Percentiles rank a stretch among this genome's conserved stretches.
Evolutionary conservation across 495 filamentous ascomycete genomes (phyloP).

Genomic region (Cladorrhinum samala): DNA sequence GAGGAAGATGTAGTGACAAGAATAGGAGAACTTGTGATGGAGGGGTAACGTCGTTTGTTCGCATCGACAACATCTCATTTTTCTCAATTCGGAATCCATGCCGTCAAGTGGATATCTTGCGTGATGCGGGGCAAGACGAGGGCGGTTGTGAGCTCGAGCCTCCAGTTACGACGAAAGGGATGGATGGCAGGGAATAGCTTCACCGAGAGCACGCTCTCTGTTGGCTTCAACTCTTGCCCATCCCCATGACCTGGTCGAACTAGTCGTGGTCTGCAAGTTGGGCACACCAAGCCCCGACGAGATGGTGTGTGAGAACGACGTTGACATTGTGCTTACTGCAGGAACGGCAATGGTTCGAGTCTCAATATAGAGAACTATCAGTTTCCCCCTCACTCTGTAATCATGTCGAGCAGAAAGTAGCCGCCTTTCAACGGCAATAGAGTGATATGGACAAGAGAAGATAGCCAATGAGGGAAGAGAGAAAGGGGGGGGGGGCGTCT

Average conservation of each 20-base stretch:
- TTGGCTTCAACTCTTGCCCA: background rate
- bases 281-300: background rate
- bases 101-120: too few species aligned
- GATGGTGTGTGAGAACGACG: slow-evolving; percentile 2
- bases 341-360: background rate
- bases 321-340: background rate
- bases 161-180: too few species aligned
- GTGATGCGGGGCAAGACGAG: too few species aligned
- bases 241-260: background rate
- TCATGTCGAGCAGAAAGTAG: background rate
- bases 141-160: too few species aligned
- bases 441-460: background rate
- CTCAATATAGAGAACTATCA: background rate
- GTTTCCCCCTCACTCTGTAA: background rate
- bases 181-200: too few species aligned
- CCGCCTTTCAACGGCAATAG: background rate
- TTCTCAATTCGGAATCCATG: too few species aligned
- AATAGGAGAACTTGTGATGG: too few species aligned
- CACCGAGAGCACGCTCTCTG: too few species aligned
- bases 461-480: background rate
- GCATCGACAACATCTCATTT: too few species aligned
- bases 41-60: too few species aligned
- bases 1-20: too few species aligned
- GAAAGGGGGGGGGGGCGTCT: too few species aligned
- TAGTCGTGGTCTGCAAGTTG: background rate